Evolutionary conservation across 2,329 filamentous ascomycete species (phyloP).

Genomic region (Drechslera avenae): DNA sequence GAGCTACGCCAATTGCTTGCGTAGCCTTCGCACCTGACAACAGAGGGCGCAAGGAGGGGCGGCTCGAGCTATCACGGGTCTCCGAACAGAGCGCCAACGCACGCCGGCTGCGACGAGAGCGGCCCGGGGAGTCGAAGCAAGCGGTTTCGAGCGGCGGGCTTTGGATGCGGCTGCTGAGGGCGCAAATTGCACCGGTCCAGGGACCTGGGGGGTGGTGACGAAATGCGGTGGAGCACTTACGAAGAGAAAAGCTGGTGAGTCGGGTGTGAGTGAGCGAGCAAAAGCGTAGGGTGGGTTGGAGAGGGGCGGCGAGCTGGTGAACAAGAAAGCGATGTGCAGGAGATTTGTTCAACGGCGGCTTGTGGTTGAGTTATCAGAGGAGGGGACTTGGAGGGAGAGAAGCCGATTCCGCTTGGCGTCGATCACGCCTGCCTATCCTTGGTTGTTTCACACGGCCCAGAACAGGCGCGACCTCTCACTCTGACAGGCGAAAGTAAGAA

Average conservation of each 20-base stretch:
- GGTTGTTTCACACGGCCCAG: constrained; percentile 34
- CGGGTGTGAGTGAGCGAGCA: constrained; percentile 14
- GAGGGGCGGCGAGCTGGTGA: constrained; percentile 19
- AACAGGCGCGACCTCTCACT: constrained; percentile 26
- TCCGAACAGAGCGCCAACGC: constrained; percentile 16
- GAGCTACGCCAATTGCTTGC: constrained; percentile 21
- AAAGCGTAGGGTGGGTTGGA: constrained; percentile 12
- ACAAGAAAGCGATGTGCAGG: constrained; percentile 26
- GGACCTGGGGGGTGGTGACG: constrained; percentile 34
- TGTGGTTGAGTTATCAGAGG: constrained; percentile 35
- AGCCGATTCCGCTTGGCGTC: constrained; percentile 29
- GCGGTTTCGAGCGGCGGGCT: constrained; percentile 20
- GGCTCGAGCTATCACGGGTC: constrained; percentile 25
- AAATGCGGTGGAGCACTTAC: constrained; percentile 41
- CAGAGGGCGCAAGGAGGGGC: constrained; percentile 39
- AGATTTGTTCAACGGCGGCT: constrained; percentile 27
- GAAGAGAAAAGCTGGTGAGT: constrained; percentile 21
- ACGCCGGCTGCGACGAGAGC: constrained; percentile 14
- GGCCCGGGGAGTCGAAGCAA: constrained; percentile 11
- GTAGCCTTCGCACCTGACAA: constrained; percentile 25
- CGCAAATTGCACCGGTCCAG: constrained; percentile 36
- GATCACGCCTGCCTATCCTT: constrained; percentile 35
- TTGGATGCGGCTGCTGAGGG: constrained; percentile 27
- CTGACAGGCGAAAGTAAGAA: constrained; percentile 13
- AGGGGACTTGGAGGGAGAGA: constrained; percentile 26